phyloP scores from a whole-genome alignment of 2,329 filamentous ascomycete genomes.

The Cladosporium colombiae region DNA sequence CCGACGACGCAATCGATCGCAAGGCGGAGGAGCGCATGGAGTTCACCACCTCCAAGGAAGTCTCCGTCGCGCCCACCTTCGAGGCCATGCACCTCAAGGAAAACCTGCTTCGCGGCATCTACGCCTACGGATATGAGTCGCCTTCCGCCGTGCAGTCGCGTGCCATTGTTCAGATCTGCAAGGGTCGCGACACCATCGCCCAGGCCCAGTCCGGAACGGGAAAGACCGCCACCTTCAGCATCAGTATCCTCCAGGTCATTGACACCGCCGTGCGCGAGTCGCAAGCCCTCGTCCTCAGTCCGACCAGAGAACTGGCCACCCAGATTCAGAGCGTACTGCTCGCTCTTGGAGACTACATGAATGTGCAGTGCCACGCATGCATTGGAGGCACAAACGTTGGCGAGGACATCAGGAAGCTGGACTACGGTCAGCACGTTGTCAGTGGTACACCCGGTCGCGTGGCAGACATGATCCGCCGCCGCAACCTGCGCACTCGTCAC shows the following conservation, averaged over 20 bases:
- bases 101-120: slow-evolving; percentile 93
- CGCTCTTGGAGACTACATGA: slow-evolving; percentile 99
- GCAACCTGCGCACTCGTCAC: slow-evolving; percentile 91
- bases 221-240: slow-evolving; percentile 99
- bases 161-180: slow-evolving; percentile 98
- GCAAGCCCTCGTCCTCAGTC: slow-evolving; percentile 97
- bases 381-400: slow-evolving; percentile 98
- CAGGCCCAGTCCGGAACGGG: slow-evolving; percentile 99
- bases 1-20: slow-evolving; percentile 81
- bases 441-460: slow-evolving; percentile 98
- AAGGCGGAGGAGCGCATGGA: slow-evolving; percentile 96
- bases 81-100: slow-evolving; percentile 92
- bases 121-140: slow-evolving; percentile 97
- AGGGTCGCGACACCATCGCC: slow-evolving; percentile 96
- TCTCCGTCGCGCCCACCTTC: slow-evolving; percentile 90
- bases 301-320: slow-evolving; percentile 96
- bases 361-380: slow-evolving; percentile 97
- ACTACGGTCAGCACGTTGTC: slow-evolving; percentile 94
- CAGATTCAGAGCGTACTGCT: slow-evolving; percentile 99
- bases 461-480: slow-evolving; percentile 98
- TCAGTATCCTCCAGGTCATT: slow-evolving; percentile 98
- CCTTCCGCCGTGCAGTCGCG: slow-evolving; percentile 97
- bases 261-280: slow-evolving; percentile 92
- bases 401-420: slow-evolving; percentile 97
- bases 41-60: slow-evolving; percentile 97